phyloP scores from a whole-genome alignment of 139 green algal species.

The Chlamydomonas sp. region DNA sequence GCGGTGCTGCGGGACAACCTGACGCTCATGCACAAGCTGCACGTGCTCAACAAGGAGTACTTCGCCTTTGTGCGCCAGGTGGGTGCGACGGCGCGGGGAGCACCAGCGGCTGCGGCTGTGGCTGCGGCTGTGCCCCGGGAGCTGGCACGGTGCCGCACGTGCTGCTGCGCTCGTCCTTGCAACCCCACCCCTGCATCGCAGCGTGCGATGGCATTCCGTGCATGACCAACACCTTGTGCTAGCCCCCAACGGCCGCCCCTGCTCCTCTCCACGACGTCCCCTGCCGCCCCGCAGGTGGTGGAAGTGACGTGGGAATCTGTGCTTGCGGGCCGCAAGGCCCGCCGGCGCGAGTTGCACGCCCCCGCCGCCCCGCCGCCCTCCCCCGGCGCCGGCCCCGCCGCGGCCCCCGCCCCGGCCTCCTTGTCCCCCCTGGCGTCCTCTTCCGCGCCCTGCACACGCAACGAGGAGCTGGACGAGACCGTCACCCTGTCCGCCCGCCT shows the following conservation, averaged over 20 bases:
- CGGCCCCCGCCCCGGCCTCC: not conserved
- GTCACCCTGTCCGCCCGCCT: constrained; percentile 31
- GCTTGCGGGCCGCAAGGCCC: constrained; percentile 40
- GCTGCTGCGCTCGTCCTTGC: no score
- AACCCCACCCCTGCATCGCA: not conserved
- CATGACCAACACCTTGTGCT: not conserved
- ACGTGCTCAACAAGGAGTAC: constrained; percentile 66
- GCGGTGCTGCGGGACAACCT: constrained; percentile 53
- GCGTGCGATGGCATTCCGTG: not conserved
- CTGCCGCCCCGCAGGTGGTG: constrained; percentile 11
- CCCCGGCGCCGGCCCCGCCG: not conserved
- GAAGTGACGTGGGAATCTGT: constrained; percentile 40
- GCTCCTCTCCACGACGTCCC: not conserved
- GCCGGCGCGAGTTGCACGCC: constrained; percentile 15
- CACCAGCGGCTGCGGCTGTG: not conserved
- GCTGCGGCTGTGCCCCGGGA: not conserved
- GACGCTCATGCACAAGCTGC: constrained; percentile 52
- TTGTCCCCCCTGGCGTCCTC: not conserved
- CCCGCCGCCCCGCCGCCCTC: not conserved
- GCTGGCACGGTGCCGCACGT: not conserved
- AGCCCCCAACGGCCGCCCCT: no score
- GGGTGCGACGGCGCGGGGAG: constrained; percentile 30
- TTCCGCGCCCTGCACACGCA: constrained; percentile 18
- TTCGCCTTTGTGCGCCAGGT: constrained; percentile 62
- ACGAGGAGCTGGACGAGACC: constrained; percentile 45